These are phyloP conservation scores for Diaporthe ampelina DNA, from an alignment of 2,329 filamentous ascomycete genomes.

Conservation along the genomic window DNA sequence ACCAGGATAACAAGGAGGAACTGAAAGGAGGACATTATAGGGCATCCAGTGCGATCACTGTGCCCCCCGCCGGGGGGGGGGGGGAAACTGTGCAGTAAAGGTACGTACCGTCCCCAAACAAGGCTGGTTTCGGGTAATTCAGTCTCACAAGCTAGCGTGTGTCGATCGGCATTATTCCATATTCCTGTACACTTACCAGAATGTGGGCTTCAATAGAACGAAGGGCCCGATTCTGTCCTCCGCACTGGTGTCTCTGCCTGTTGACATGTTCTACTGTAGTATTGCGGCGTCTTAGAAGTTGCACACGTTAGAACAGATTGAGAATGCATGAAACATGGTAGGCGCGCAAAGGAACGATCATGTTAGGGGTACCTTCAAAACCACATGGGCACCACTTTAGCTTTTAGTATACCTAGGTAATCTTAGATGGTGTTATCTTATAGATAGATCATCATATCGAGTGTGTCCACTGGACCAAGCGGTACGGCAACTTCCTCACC, in stretches of 20 bases:
- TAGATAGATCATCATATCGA: background rate
- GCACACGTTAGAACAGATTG: background rate
- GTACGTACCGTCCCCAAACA: background rate
- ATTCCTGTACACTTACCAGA: background rate
- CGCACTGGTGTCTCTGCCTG: background rate
- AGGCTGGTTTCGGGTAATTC: conserved; percentile 9
- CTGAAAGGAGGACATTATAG: no score
- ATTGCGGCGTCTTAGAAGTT: background rate
- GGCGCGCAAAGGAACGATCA: no score
- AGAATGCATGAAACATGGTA: background rate
- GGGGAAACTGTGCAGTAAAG: background rate
- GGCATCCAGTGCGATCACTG: background rate
- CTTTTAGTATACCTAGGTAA: no score
- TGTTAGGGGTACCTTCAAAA: background rate
- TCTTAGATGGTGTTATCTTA: background rate
- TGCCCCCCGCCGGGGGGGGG: background rate
- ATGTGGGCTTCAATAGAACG: background rate
- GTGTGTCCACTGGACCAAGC: background rate
- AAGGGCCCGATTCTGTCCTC: background rate
- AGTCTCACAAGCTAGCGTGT: background rate
- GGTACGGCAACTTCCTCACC: background rate
- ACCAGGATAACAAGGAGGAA: background rate
- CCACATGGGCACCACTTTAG: no score
- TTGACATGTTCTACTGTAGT: background rate
- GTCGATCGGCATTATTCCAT: background rate